phyloP scores from a whole-genome alignment of 768 basidiomycete genomes.

The Lactarius deliciosus region DNA sequence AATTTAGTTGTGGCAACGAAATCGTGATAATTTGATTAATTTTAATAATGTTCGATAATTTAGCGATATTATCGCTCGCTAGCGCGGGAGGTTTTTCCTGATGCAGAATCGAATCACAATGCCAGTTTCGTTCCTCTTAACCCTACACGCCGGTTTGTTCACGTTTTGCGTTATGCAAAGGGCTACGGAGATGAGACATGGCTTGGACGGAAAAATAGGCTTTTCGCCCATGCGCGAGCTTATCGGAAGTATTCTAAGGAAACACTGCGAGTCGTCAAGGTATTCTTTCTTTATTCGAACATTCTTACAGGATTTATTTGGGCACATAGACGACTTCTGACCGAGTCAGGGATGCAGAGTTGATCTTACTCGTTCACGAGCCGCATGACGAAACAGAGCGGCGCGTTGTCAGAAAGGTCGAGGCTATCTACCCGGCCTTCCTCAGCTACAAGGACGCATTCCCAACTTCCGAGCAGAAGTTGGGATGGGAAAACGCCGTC shows the following conservation, averaged over 20 bases:
- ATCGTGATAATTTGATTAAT: no score
- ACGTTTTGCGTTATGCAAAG: background rate
- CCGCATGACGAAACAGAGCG: slow-evolving; percentile 4
- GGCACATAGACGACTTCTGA: slow-evolving; percentile 16
- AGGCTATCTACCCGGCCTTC: slow-evolving; percentile 19
- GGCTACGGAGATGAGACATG: slow-evolving; percentile 19
- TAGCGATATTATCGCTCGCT: no score
- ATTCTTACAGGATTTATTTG: background rate
- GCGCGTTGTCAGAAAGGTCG: background rate
- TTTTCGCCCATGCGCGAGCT: slow-evolving; percentile 9
- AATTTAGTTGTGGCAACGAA: no score
- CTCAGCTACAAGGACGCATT: slow-evolving; percentile 21
- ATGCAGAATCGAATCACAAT: slow-evolving; percentile 16
- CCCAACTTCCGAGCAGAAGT: slow-evolving; percentile 19
- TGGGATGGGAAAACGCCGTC: slow-evolving; percentile 8
- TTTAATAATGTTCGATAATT: no score
- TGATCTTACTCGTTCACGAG: background rate
- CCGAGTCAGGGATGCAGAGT: slow-evolving; percentile 9
- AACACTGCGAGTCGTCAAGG: slow-evolving; percentile 11
- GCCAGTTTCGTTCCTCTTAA: background rate
- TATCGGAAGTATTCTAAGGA: slow-evolving; percentile 17
- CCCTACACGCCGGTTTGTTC: background rate
- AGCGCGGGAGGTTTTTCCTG: no score
- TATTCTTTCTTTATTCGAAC: background rate
- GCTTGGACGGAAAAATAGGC: slow-evolving; percentile 12